Conservation (phyloP, 2,329 filamentous ascomycete genomes). For the Periconia sp. region DNA sequence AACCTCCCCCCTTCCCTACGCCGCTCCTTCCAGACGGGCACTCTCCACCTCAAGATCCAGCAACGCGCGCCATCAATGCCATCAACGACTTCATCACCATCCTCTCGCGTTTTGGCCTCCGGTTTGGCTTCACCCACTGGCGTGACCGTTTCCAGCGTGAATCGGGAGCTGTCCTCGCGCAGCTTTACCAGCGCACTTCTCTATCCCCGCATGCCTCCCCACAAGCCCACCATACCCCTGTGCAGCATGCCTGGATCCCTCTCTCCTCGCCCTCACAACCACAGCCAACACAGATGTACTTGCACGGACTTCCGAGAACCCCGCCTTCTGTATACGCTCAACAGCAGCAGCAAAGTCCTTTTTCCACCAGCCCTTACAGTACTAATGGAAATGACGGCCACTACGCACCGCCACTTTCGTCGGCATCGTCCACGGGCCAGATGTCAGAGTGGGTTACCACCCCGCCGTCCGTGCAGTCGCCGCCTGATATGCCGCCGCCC, state of each 20-base stretch:
- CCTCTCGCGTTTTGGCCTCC: slow-evolving; percentile 48
- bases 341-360: slow-evolving; percentile 30
- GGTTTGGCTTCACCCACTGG: slow-evolving; percentile 55
- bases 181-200: slow-evolving; percentile 43
- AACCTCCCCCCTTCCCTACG: slow-evolving; percentile 37
- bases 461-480: slow-evolving; percentile 29
- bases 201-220: slow-evolving; percentile 23
- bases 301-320: slow-evolving; percentile 27
- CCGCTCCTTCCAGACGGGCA: slow-evolving; percentile 28
- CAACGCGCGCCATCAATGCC: slow-evolving; percentile 46
- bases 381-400: slow-evolving; percentile 11
- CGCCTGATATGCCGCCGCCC: slow-evolving; percentile 36
- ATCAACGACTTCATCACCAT: slow-evolving; percentile 52
- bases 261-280: slow-evolving; percentile 27
- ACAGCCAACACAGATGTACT: slow-evolving; percentile 21
- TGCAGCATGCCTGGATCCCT: slow-evolving; percentile 19
- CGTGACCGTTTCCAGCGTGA: slow-evolving; percentile 52
- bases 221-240: slow-evolving; percentile 7
- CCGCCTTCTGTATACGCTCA: slow-evolving; percentile 30
- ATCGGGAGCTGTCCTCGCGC: slow-evolving; percentile 43
- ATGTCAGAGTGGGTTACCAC: slow-evolving; percentile 18
- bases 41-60: slow-evolving; percentile 32
- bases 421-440: neutral
- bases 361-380: slow-evolving; percentile 28
- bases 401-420: neutral